A percentile compares a stretch with the other conserved stretches of the same genome.
Evolutionary conservation across 2,329 filamentous ascomycete genomes (phyloP).

Genomic region (Stylonectria norvegica): DNA sequence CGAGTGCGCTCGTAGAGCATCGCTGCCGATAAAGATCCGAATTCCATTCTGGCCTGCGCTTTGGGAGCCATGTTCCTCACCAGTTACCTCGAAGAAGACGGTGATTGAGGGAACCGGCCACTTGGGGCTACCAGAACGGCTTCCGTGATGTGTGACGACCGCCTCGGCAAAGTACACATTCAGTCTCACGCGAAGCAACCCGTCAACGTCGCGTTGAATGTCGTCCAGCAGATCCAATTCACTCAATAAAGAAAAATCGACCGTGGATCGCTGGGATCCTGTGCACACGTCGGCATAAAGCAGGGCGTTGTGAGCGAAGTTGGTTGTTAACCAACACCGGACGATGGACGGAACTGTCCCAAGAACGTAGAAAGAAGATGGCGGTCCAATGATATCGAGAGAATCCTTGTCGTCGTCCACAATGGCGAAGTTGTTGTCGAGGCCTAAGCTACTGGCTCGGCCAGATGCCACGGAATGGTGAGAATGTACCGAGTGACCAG

Average conservation of each 20-base stretch:
- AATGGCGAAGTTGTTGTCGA: conserved; percentile 67
- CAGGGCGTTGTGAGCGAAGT: conserved; percentile 84
- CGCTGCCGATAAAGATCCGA: conserved; percentile 86
- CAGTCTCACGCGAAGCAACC: conserved; percentile 66
- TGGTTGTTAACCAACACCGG: conserved; percentile 88
- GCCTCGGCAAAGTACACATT: conserved; percentile 90
- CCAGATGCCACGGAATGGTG: conserved; percentile 70
- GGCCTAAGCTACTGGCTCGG: conserved; percentile 81
- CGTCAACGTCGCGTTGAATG: conserved; percentile 63
- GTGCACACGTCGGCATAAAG: conserved; percentile 91
- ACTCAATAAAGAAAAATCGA: conserved; percentile 71
- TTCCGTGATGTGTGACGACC: conserved; percentile 71
- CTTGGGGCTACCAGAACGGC: conserved; percentile 69
- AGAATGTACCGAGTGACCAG: conserved; percentile 73
- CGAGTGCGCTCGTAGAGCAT: conserved; percentile 78
- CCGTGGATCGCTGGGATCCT: conserved; percentile 81
- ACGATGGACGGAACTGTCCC: conserved; percentile 92
- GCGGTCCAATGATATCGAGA: conserved; percentile 68
- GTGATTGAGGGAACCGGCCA: conserved; percentile 69
- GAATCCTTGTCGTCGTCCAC: conserved; percentile 66
- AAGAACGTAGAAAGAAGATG: conserved; percentile 79
- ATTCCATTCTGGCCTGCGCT: conserved; percentile 55
- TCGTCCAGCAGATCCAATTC: conserved; percentile 69
- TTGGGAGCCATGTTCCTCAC: conserved; percentile 44
- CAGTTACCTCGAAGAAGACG: conserved; percentile 72